Evolutionary conservation across 129 eudicot species (phyloP).

Genomic region (Ambrosia artemisiifolia): DNA sequence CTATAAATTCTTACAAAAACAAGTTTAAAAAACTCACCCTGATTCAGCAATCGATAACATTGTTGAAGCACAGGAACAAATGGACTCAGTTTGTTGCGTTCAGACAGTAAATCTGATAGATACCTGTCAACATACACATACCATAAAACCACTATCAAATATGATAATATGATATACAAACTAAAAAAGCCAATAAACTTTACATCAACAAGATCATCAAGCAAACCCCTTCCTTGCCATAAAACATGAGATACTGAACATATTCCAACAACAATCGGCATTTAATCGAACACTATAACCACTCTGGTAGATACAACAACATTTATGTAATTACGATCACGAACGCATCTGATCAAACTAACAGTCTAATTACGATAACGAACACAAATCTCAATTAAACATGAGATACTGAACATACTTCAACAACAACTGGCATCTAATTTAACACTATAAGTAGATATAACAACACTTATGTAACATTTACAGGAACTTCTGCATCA

Average conservation of each 20-base stretch:
- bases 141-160: neutral
- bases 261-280: neutral
- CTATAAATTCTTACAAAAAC: slow-evolving; percentile 11
- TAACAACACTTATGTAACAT: neutral
- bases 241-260: neutral
- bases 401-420: neutral
- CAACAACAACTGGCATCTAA: neutral
- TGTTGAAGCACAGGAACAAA: slow-evolving; percentile 78
- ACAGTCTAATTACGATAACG: slow-evolving; percentile 6
- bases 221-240: neutral
- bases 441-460: neutral
- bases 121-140: slow-evolving; percentile 38
- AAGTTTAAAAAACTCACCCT: slow-evolving; percentile 59
- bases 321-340: too few species aligned
- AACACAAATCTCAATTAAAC: neutral
- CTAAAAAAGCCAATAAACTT: neutral
- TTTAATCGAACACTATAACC: slow-evolving; percentile 7
- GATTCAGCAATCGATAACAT: slow-evolving; percentile 73
- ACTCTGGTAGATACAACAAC: neutral
- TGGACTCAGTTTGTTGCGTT: slow-evolving; percentile 76
- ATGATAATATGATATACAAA: neutral
- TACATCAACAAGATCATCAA: neutral
- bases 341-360: slow-evolving; percentile 24
- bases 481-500: neutral
- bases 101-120: slow-evolving; percentile 68